Evolutionary conservation across 1,284 basidiomycete species (phyloP), one percentile per base, ranked within the genome.

Genomic region (Anthracocystis setariae): DNA sequence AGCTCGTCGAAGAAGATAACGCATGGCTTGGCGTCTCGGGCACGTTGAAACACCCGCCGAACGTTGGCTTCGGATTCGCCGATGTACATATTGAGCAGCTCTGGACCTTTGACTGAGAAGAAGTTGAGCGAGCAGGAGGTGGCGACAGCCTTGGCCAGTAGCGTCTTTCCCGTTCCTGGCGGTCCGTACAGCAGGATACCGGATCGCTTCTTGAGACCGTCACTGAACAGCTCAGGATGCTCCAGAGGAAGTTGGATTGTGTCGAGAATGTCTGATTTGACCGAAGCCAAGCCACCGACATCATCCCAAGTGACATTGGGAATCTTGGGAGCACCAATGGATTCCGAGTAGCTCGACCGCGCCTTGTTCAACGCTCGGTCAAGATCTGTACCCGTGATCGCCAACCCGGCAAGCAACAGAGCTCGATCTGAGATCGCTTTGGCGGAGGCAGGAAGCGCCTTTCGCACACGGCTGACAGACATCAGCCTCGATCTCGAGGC

Each of bases 231-330:
- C 77, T 98, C 94, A 2, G 96, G 95, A 80, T 93, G 90, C 62
- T 97, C 92, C 24, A 99, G 85, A 0, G 96, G 96, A 3, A 99
- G 86, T 82, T 98, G 94, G 46, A 98, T 92, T 17, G 95, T 99
- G 78, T 99, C 95, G 72, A 98, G 86, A 58, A 99, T 98, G 76
- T 98, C 95, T 42, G 88, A 84, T 84, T 98, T 98, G 60, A 98
- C 93, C 65, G 87, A 85, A 1, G 89, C 90, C 18, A 99, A 85
- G 8, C 96, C 96, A 39, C 96, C 96, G 15, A 99, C 91, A 81
- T 98, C 96, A 84, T 98, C 93, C 96, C 96, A 99, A 0, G 92
- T 89, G 0, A 99, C 94, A 67, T 89, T 92, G 1, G 96, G 96
- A 50, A 99, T 98, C 78, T 92, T 94, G 0, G 96, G 96, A 18